phyloP scores from a whole-genome alignment of 495 filamentous ascomycete genomes.

The Penicillium simplicissimum region DNA sequence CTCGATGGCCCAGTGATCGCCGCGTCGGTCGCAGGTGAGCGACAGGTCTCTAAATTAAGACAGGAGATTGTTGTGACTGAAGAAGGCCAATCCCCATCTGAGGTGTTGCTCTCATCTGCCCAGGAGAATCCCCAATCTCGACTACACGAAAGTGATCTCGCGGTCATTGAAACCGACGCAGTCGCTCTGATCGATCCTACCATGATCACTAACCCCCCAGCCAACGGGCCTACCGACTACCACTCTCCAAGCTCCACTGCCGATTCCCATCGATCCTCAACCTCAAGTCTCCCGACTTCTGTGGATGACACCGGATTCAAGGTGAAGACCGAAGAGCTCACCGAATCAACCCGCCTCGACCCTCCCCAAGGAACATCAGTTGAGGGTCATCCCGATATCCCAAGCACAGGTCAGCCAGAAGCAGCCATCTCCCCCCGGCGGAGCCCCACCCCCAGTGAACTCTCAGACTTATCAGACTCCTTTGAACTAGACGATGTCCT shows the following conservation, averaged over 20 bases:
- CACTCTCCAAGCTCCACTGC: constrained; percentile 38
- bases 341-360: constrained; percentile 13
- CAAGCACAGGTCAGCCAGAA: constrained; percentile 17
- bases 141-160: not conserved
- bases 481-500: constrained; percentile 30
- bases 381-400: constrained; percentile 1
- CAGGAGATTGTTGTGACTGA: constrained; percentile 19
- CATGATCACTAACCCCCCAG: constrained; percentile 6
- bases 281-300: constrained; percentile 43
- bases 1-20: constrained; percentile 2
- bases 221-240: constrained; percentile 21
- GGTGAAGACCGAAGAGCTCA: constrained; percentile 30
- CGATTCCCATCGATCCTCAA: constrained; percentile 41
- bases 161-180: not conserved
- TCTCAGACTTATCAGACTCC: constrained; percentile 22
- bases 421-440: constrained; percentile 6
- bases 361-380: not conserved
- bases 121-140: constrained; percentile 1
- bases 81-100: constrained; percentile 6
- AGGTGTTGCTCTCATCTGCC: constrained; percentile 10
- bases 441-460: constrained; percentile 17
- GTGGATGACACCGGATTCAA: constrained; percentile 31
- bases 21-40: constrained; percentile 1
- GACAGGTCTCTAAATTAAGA: constrained; percentile 20
- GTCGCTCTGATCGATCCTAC: constrained; percentile 2